A percentile compares a stretch with the other conserved stretches of the same genome.
These are phyloP conservation scores for Myxozyma mucilagina DNA, from an alignment of 805 yeast genomes.

Conservation along the genomic window DNA sequence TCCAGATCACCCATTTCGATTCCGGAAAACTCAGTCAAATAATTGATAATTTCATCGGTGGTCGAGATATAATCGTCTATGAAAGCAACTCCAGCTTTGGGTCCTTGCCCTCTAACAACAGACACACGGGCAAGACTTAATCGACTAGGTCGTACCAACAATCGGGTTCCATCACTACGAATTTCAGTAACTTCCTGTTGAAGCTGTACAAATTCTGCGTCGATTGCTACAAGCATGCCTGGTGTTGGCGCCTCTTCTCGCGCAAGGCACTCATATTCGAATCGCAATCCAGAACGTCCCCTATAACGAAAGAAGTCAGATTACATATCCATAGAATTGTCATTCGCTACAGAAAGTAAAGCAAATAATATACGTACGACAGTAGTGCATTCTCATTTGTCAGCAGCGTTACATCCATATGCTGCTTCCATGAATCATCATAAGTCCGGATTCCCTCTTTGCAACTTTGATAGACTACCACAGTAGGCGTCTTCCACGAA, in stretches of 20 bases:
- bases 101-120: conserved; percentile 66
- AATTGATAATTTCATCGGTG: conserved; percentile 67
- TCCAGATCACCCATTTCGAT: conserved; percentile 89
- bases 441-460: conserved; percentile 39
- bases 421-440: conserved; percentile 50
- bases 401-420: conserved; percentile 62
- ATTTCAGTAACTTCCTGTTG: conserved; percentile 79
- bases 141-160: conserved; percentile 70
- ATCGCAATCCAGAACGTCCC: conserved; percentile 54
- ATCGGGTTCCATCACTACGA: conserved; percentile 66
- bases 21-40: conserved; percentile 90
- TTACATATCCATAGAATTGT: too few species aligned
- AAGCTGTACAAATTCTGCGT: conserved; percentile 91
- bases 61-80: conserved; percentile 91
- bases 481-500: conserved; percentile 83
- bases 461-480: conserved; percentile 62
- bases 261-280: conserved; percentile 70
- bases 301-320: conserved; percentile 51
- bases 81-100: conserved; percentile 69
- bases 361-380: neutral
- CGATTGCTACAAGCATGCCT: conserved; percentile 85
- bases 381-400: conserved; percentile 55
- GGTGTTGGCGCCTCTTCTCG: conserved; percentile 67
- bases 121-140: conserved; percentile 86
- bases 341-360: neutral